Evolutionary conservation across 306 rosid species (phyloP).

Genomic region (Inga leiocalycina): DNA sequence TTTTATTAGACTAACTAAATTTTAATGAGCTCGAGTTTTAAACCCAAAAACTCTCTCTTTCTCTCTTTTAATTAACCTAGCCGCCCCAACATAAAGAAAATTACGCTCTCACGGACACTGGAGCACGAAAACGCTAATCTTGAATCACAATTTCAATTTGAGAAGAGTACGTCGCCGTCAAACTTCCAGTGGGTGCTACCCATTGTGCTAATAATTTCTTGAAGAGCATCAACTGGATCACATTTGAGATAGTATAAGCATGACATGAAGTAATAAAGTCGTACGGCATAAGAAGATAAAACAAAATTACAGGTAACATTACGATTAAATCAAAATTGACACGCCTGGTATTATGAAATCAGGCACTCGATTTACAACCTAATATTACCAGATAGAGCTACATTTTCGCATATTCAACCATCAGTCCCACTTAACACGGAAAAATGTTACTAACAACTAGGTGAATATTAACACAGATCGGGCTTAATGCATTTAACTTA

Average conservation of each 20-base stretch:
- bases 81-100: no score
- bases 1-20: no score
- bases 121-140: no score
- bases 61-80: no score
- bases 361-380: background rate
- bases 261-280: conserved; percentile 18
- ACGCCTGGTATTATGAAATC: background rate
- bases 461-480: background rate
- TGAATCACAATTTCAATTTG: conserved; percentile 42
- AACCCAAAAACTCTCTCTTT: no score
- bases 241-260: conserved; percentile 28
- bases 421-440: background rate
- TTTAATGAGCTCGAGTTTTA: no score
- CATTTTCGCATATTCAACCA: background rate
- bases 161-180: conserved; percentile 52
- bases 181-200: conserved; percentile 78
- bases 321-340: background rate
- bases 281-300: background rate
- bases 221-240: conserved; percentile 70
- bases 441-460: background rate
- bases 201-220: conserved; percentile 61
- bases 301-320: background rate
- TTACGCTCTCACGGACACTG: no score
- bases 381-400: background rate
- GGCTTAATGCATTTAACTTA: background rate